Base-by-base conservation (phyloP, 1,284 basidiomycete genomes). In the Leccinum pachyderme region DNA sequence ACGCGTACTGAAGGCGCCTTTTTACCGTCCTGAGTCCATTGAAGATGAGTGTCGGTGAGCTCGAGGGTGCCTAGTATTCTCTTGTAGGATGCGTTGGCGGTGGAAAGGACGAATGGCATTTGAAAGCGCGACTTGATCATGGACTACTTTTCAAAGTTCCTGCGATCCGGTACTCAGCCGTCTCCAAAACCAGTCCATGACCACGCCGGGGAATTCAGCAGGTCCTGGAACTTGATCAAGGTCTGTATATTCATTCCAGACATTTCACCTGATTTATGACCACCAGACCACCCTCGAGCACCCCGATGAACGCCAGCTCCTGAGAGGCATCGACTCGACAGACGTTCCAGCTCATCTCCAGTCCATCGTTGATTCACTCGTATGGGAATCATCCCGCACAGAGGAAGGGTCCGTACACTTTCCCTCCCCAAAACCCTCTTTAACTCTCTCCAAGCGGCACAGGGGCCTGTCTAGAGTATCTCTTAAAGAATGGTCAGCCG, bases 401-500 rank as follows among this genome's bases (percentile, higher is more conserved):
- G 91, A 94, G 64, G 89, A 91, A 74, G 91, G 91, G 91, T 94
- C 73, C 63, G 88, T 79, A 37, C 27, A 22, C 46, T 55, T 49
- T 29, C 28, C 35, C 31, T 33, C 50, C 37, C 53, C 56, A 47
- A 31, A 27, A 50, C 29, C 33, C 33, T 56, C 49, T 5, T 57
- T 60, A 55, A 58, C 63, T 39, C 55, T 57, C 54, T 56, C 57
- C 49, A 70, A 94, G 92, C 56, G 83, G 80, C 11, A 93, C 91
- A 4, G 94, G 94, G 24, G 85, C 83, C 15, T 96, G 93, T 68
- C 76, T 97, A 58, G 96, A 98, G 72, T 93, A 93, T 72, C 79
- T 97, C 29, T 75, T 98, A 49, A 93, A 95, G 75, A 89, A 95
- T 65, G 91, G 90, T 89, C 59, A 51, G 74, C 57, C 11, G 48